Percentiles rank a stretch among this genome's conserved stretches.
Conservation (phyloP, 73 alveolate genomes). For the Paramecium caudatum region DNA sequence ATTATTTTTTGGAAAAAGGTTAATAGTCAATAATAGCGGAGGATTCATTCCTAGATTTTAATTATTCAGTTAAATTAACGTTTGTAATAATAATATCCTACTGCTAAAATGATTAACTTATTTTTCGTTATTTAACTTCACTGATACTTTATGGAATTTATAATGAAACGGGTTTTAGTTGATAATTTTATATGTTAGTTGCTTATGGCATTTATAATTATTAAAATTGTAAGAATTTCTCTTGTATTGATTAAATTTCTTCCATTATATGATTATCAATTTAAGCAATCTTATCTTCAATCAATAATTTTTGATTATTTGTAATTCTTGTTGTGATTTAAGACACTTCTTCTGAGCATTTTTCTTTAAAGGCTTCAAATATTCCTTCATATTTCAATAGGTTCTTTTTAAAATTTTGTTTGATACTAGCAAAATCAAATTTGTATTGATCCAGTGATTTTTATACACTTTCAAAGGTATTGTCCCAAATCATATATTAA, state of each 20-base stretch:
- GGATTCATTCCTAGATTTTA: too few species aligned
- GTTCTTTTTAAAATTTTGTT: not conserved
- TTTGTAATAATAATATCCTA: too few species aligned
- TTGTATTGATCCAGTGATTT: not conserved
- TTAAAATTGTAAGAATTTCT: too few species aligned
- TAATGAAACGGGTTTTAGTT: too few species aligned
- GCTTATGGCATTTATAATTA: too few species aligned
- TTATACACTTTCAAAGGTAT: not conserved
- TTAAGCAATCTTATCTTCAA: not conserved
- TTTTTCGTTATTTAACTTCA: too few species aligned
- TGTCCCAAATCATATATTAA: not conserved
- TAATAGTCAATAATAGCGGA: not conserved
- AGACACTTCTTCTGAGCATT: not conserved
- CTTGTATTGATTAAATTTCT: not conserved
- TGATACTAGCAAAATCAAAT: conserved; percentile 38
- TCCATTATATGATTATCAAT: conserved; percentile 34
- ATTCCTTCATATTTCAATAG: conserved; percentile 10
- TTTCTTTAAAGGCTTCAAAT: not conserved
- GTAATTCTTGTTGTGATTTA: not conserved
- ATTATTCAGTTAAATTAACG: too few species aligned
- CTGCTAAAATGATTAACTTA: too few species aligned
- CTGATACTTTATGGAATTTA: too few species aligned
- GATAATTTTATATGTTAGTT: too few species aligned
- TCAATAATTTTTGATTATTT: not conserved
- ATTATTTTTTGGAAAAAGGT: not conserved